Base-by-base conservation (phyloP, 139 green algal species). In the Raphidocelis subcapitata region DNA sequence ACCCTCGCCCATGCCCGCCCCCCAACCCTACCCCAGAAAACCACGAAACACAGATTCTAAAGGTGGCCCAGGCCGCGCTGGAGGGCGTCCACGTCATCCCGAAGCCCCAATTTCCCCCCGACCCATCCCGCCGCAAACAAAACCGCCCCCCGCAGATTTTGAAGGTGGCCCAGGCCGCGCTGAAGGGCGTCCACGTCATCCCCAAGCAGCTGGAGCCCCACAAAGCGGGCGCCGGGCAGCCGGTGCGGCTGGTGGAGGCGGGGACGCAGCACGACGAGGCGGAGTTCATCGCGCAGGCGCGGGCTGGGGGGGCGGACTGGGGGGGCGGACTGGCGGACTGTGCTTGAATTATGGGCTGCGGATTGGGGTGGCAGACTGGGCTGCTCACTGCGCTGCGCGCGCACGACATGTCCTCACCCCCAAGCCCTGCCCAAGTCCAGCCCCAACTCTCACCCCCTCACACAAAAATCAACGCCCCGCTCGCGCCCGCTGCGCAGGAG, bases 261-360 rank as follows among this genome's bases (percentile, higher is more conserved):
- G 65, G 69, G 21, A 44, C 46, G 28, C 41, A 67, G 31, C 33
- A 62, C 24, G 55, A 74, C 32, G 74, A 80, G 57, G 74, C 74
- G 32, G 46, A 60, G 5, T 32, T 36, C 14, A 70, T 80, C 16
- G 65, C 74, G 36, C 8, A 75, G 69, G 69, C 67, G n/a, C n/a
- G 3, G 28, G 44, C 31, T 49, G 41, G 8, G 41, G 35, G 12
- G 1, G 20, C 2, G n/a, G 3, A 26, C 57, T 2, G 28, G n/a
- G 2, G 28, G 57, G n/a, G 36, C n/a, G 31, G 12, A 31, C 5
- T 18, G 54, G 49, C 16, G 18, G 16, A 56, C 16, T 56, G 49
- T 56, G 16, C 16, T n/a, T 18, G 18, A 56, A 18, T 56, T 1
- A 59, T 59, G 23, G 51, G 24, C 21, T 23, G 23, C 51, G 24